Evolutionary conservation across 1,284 basidiomycete genomes (phyloP).

Genomic region (Cutaneotrichosporon cutaneum): DNA sequence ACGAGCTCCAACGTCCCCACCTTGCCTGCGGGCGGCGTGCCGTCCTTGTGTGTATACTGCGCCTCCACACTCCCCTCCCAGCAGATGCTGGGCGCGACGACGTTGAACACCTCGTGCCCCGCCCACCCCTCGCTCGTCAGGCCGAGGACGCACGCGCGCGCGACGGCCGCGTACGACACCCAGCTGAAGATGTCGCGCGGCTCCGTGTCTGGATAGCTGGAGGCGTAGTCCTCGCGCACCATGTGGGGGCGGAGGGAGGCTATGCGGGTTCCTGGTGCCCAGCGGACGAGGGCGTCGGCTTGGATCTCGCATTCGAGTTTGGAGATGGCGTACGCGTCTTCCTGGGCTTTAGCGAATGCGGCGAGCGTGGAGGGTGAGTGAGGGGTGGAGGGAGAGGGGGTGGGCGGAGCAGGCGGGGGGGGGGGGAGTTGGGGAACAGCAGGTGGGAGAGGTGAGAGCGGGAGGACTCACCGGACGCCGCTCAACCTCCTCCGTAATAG

Average conservation of each 20-base stretch:
- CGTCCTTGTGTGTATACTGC: conserved; percentile 9
- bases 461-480: conserved; percentile 32
- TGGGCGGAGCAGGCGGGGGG: too few species aligned
- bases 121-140: conserved; percentile 29
- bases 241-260: conserved; percentile 52
- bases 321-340: conserved; percentile 45
- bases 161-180: conserved; percentile 36
- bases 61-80: conserved; percentile 27
- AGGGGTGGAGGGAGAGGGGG: background rate
- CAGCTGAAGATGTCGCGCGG: conserved; percentile 47
- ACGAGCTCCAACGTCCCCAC: conserved; percentile 24
- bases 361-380: background rate
- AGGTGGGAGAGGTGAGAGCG: background rate
- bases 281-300: conserved; percentile 40
- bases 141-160: conserved; percentile 43
- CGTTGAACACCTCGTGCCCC: conserved; percentile 52
- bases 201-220: conserved; percentile 14
- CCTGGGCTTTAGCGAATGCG: conserved; percentile 21
- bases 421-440: background rate
- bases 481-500: conserved; percentile 37
- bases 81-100: conserved; percentile 39
- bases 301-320: conserved; percentile 52
- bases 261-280: conserved; percentile 32
- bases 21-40: background rate
- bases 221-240: conserved; percentile 23